These are phyloP conservation scores for Annona squamosa DNA, from an alignment of 164 flowering plant genomes.

Conservation along the genomic window DNA sequence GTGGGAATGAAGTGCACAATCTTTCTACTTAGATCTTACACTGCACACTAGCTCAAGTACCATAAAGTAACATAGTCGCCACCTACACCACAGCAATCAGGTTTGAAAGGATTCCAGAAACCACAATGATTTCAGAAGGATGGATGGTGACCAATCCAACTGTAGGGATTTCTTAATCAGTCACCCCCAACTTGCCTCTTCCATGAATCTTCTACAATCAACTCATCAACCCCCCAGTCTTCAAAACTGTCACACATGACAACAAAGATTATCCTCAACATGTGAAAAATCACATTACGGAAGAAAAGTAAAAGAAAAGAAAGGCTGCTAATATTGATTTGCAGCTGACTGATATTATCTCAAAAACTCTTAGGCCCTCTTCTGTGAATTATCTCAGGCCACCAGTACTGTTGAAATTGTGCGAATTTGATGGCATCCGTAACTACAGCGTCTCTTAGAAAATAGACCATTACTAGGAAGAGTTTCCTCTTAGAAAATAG, in stretches of 20 bases:
- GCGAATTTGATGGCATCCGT: too few species aligned
- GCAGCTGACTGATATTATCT: too few species aligned
- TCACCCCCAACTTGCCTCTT: constrained; percentile 95
- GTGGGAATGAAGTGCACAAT: neutral
- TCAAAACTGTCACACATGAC: constrained; percentile 44
- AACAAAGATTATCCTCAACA: neutral
- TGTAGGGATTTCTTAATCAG: constrained; percentile 17
- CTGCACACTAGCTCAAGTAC: neutral
- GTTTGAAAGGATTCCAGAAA: neutral
- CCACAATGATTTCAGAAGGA: neutral
- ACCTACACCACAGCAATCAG: neutral
- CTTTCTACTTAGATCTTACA: neutral
- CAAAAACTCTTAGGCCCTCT: too few species aligned
- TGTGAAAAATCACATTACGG: neutral
- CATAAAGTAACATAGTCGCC: neutral
- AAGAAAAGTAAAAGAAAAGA: too few species aligned
- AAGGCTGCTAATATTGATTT: too few species aligned
- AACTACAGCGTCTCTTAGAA: too few species aligned
- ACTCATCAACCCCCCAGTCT: constrained; percentile 95
- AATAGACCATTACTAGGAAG: too few species aligned
- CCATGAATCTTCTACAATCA: constrained; percentile 96
- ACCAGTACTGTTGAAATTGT: too few species aligned
- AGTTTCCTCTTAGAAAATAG: too few species aligned
- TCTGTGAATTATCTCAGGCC: too few species aligned
- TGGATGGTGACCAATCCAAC: neutral